Evolutionary conservation across 768 basidiomycete genomes (phyloP).

Genomic region (Panellus pusillus): DNA sequence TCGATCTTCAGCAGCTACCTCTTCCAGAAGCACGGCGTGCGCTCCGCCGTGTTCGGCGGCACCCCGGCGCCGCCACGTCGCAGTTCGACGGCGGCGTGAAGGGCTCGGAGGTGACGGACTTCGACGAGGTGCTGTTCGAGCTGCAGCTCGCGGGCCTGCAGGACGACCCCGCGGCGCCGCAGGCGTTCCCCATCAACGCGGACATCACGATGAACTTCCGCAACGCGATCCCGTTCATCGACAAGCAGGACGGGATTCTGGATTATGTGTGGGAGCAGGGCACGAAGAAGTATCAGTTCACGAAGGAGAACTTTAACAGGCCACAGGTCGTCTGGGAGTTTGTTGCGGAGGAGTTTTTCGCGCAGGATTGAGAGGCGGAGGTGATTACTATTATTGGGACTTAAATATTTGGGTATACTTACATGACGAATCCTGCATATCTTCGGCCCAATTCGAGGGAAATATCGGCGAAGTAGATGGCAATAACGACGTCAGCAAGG

Average conservation of each 20-base stretch:
- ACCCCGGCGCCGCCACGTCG: background rate
- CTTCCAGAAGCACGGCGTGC: constrained; percentile 20
- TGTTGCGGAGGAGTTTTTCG: constrained; percentile 9
- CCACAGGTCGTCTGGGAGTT: constrained; percentile 12
- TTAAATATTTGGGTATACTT: too few species aligned
- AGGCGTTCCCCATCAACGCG: constrained; percentile 2
- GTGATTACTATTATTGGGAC: too few species aligned
- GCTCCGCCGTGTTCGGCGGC: constrained; percentile 16
- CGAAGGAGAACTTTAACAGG: constrained; percentile 2
- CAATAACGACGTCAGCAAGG: too few species aligned
- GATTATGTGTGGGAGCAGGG: constrained; percentile 7
- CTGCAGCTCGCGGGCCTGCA: constrained; percentile 1
- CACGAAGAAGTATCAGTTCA: constrained; percentile 13
- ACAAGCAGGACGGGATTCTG: constrained; percentile 8
- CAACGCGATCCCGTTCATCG: constrained; percentile 6
- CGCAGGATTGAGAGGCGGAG: too few species aligned
- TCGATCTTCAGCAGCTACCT: constrained; percentile 15
- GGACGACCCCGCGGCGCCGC: constrained; percentile 6
- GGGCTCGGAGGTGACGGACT: constrained; percentile 3
- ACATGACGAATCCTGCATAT: too few species aligned
- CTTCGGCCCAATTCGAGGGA: too few species aligned
- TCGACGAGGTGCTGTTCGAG: background rate
- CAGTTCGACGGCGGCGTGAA: constrained; percentile 8
- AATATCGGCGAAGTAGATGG: too few species aligned
- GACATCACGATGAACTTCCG: background rate